These are phyloP conservation scores for Trametes cinnabarina DNA, from an alignment of 768 basidiomycete species.

Conservation along the genomic window DNA sequence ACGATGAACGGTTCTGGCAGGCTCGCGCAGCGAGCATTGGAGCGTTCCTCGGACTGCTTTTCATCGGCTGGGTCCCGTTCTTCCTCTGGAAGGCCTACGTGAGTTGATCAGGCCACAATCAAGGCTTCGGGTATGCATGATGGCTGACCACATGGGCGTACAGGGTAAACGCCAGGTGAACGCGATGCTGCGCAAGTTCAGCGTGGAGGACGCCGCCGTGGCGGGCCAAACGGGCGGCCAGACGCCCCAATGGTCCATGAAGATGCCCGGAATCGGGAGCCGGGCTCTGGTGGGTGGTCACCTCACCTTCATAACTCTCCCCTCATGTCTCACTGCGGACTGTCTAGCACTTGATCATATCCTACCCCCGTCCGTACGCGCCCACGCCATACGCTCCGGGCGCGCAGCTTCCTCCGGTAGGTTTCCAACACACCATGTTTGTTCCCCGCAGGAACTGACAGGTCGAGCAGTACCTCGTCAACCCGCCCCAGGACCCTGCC, in stretches of 20 bases:
- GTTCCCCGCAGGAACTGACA: not conserved
- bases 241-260: constrained; percentile 43
- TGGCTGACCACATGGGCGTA: not conserved
- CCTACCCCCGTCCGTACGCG: constrained; percentile 33
- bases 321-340: not conserved
- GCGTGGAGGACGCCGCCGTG: constrained; percentile 36
- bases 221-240: constrained; percentile 19
- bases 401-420: constrained; percentile 43
- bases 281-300: constrained; percentile 34
- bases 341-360: constrained; percentile 39
- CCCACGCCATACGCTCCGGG: constrained; percentile 42
- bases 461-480: constrained; percentile 36
- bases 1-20: constrained; percentile 30
- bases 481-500: constrained; percentile 34
- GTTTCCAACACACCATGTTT: constrained; percentile 16
- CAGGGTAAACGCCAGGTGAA: constrained; percentile 44
- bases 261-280: constrained; percentile 39
- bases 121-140: no score
- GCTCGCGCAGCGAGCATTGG: constrained; percentile 38
- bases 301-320: not conserved
- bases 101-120: no score
- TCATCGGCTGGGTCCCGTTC: constrained; percentile 42
- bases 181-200: constrained; percentile 40
- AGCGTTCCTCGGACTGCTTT: constrained; percentile 36
- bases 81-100: constrained; percentile 48